Evolutionary conservation across 129 eudicot genomes (phyloP).

Genomic region (Centella asiatica): DNA sequence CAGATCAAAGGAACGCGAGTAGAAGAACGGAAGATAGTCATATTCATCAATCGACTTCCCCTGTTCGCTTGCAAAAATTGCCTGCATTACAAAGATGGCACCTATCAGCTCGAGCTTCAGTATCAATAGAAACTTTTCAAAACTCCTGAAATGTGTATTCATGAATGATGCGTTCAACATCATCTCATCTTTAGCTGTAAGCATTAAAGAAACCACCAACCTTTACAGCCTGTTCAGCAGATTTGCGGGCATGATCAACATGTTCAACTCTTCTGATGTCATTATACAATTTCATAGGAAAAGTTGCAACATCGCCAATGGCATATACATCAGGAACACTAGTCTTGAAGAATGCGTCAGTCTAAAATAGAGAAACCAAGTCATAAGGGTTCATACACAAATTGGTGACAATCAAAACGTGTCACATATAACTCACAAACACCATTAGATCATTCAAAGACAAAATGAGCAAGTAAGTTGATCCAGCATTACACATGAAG

Average conservation of each 20-base stretch:
- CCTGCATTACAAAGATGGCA: constrained; percentile 1
- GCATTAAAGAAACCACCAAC: constrained; percentile 13
- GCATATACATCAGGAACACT: constrained; percentile 90
- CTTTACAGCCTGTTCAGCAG: constrained; percentile 86
- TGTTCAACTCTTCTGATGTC: constrained; percentile 98
- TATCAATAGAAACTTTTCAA: neutral
- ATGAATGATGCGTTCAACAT: neutral
- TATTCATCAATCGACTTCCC: constrained; percentile 11
- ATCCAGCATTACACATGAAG: neutral
- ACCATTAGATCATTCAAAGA: neutral
- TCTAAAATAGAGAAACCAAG: constrained; percentile 44
- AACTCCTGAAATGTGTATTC: neutral
- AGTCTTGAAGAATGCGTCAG: constrained; percentile 83
- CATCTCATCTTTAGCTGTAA: neutral
- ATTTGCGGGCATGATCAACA: constrained; percentile 79
- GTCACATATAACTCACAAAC: neutral
- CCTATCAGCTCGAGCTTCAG: neutral
- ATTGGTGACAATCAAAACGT: no score
- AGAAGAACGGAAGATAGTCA: constrained; percentile 16
- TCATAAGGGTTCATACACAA: neutral
- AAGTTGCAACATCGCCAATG: constrained; percentile 96
- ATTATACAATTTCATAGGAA: constrained; percentile 80
- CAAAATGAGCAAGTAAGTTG: neutral
- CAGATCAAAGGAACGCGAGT: constrained; percentile 66
- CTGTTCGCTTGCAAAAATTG: constrained; percentile 13